Conservation (phyloP, 257 asterid species). For the Linderniella brevidens region DNA sequence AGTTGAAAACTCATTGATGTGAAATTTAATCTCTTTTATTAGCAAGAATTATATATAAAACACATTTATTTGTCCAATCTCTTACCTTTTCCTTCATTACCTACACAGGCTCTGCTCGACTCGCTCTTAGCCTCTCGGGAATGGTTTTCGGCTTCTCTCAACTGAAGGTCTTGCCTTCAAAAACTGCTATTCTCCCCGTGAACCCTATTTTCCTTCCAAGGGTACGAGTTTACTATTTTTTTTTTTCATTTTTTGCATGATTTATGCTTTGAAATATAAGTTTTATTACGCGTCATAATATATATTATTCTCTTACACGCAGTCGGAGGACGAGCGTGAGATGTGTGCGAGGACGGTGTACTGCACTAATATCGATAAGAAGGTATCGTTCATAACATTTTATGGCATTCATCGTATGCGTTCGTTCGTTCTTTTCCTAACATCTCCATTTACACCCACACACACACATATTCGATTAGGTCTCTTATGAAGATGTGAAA, state of each 20-base stretch:
- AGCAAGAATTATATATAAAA: too few relatives aligned
- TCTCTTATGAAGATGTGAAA: slow-evolving; percentile 68
- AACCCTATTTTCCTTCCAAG: slow-evolving; percentile 92
- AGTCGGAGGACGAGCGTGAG: slow-evolving; percentile 96
- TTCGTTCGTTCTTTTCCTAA: not conserved
- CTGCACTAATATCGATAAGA: slow-evolving; percentile 89
- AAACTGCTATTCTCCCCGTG: slow-evolving; percentile 93
- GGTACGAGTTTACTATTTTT: slow-evolving; percentile 33
- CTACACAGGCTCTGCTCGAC: slow-evolving; percentile 61
- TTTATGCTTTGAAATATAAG: not conserved
- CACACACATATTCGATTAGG: too few relatives aligned
- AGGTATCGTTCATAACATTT: slow-evolving; percentile 22
- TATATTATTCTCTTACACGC: slow-evolving; percentile 5
- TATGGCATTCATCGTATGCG: not conserved
- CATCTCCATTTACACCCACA: too few relatives aligned
- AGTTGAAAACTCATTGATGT: slow-evolving; percentile 9
- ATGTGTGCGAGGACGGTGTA: slow-evolving; percentile 97
- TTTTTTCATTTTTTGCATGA: too few relatives aligned
- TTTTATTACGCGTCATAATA: not conserved
- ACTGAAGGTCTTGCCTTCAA: slow-evolving; percentile 82
- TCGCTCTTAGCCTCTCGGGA: slow-evolving; percentile 56
- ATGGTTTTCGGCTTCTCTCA: slow-evolving; percentile 66
- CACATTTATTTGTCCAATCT: not conserved
- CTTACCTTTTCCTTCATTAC: slow-evolving; percentile 8
- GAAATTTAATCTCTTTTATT: too few relatives aligned